Base-by-base conservation (phyloP, 352 stramenopile genomes). In the Globisporangium nunn region DNA sequence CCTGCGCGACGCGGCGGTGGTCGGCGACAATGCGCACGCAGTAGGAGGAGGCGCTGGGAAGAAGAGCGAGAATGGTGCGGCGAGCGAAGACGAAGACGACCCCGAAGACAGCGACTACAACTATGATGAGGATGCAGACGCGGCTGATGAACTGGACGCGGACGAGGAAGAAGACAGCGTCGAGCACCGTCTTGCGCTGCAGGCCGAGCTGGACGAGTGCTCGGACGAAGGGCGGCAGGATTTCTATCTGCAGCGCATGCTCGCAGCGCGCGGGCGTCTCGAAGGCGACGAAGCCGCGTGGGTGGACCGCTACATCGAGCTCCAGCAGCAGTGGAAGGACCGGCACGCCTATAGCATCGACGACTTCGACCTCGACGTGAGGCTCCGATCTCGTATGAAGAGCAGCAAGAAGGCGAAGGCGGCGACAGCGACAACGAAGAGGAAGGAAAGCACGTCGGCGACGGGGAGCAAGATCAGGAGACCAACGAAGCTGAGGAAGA, bases 141-240 rank as follows among this genome's bases (percentile, higher is more conserved):
- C n/a, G n/a, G n/a, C n/a, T n/a, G n/a, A n/a, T n/a, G n/a, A n/a
- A n/a, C n/a, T 37, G 33, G 37, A 17, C 31, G 23, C 37, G 23
- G 35, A 62, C 1, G 61, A 59, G 43, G 1, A 12, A 23, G 68
- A 64, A 35, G 61, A 71, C 23, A 11, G 56, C 14, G 59, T 56
- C 31, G 46, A 68, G 43, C 46, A 60, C 40, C 49, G 43, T 1
- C 56, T 31, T 0, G n/a, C 49, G 12, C 39, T 61, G 7, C 57
- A 72, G 23, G n/a, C 54, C n/a, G 64, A 72, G 40, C 40, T 71
- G 8, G 68, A 75, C 37, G 68, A 75, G 35, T 64, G 59, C 45
- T 31, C 50, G 35, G 53, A 61, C 30, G 59, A 64, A 23, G 45
- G 52, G 4, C 23, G 52, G 7, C 23, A 41, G 23, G 51, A 63